A percentile compares a stretch with the other conserved stretches of the same genome.
These are phyloP conservation scores for Eleusine coracana DNA, from an alignment of 176 grass and related monocot species.

Conservation along the genomic window DNA sequence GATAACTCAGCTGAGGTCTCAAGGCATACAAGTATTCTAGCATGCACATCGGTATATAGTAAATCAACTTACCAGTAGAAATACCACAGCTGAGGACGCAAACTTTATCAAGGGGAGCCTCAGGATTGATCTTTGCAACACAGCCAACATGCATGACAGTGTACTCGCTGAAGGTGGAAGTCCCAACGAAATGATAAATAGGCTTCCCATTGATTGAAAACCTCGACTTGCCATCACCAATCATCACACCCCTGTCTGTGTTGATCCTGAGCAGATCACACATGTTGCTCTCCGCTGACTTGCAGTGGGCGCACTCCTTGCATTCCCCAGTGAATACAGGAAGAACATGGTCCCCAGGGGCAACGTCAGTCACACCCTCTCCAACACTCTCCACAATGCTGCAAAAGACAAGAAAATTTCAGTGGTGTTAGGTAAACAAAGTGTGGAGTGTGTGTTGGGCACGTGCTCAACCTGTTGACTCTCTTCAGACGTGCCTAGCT, in stretches of 20 bases:
- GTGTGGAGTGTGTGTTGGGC: not conserved
- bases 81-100: constrained; percentile 90
- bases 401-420: constrained; percentile 13
- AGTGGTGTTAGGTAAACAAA: not conserved
- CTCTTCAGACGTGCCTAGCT: not conserved
- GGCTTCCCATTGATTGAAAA: constrained; percentile 81
- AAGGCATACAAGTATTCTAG: not conserved
- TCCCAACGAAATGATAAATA: constrained; percentile 82
- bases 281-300: constrained; percentile 83
- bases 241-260: constrained; percentile 78
- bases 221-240: constrained; percentile 59
- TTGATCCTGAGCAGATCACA: constrained; percentile 87
- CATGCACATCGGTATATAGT: not conserved
- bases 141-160: constrained; percentile 77
- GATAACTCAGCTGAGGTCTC: not conserved
- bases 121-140: constrained; percentile 82
- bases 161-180: constrained; percentile 92
- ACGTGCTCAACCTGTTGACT: not conserved
- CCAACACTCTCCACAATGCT: constrained; percentile 93
- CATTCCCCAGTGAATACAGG: constrained; percentile 94
- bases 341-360: constrained; percentile 88
- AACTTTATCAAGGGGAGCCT: constrained; percentile 84
- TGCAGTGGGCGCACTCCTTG: constrained; percentile 80
- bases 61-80: constrained; percentile 54
- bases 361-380: constrained; percentile 76